phyloP scores from a whole-genome alignment of 768 basidiomycete species.

The Tylopilus balloui region DNA sequence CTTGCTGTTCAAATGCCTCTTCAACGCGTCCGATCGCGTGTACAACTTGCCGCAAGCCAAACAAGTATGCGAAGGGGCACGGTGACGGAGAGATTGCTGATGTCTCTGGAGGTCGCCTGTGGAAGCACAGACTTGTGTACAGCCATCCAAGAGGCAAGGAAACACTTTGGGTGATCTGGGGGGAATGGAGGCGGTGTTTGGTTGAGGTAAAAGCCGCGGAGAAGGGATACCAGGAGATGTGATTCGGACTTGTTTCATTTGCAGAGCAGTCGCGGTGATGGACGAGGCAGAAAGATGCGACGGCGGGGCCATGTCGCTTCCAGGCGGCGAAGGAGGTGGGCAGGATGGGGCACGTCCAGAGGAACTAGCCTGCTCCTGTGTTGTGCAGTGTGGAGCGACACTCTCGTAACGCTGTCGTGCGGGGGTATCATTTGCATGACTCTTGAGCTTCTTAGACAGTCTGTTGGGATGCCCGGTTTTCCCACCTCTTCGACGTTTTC shows the following conservation, averaged over 20 bases:
- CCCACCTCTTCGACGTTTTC: conserved; percentile 19
- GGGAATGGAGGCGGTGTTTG: neutral
- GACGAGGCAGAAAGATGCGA: conserved; percentile 4
- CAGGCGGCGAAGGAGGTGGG: conserved; percentile 1
- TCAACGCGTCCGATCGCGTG: conserved; percentile 30
- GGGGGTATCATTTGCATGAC: conserved; percentile 9
- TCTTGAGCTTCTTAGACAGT: conserved; percentile 13
- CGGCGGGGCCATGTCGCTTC: neutral
- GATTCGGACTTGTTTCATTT: conserved; percentile 14
- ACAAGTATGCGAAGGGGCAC: conserved; percentile 20
- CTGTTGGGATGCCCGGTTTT: neutral
- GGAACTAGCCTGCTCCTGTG: neutral
- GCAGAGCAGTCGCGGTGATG: conserved; percentile 3
- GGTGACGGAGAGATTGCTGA: conserved; percentile 29
- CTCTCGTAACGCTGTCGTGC: conserved; percentile 1
- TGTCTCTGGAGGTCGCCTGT: conserved; percentile 27
- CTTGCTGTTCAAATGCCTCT: conserved; percentile 31
- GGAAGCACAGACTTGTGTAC: conserved; percentile 28
- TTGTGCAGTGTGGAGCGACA: neutral
- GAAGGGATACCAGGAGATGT: conserved; percentile 11
- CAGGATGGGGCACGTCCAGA: neutral
- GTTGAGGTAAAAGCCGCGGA: conserved; percentile 1
- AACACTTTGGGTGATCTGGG: conserved; percentile 17
- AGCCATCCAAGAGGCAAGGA: conserved; percentile 22
- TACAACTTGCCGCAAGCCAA: conserved; percentile 26